These are phyloP conservation scores for Nicotiana tomentosiformis DNA, from an alignment of 257 asterid species.

Conservation along the genomic window DNA sequence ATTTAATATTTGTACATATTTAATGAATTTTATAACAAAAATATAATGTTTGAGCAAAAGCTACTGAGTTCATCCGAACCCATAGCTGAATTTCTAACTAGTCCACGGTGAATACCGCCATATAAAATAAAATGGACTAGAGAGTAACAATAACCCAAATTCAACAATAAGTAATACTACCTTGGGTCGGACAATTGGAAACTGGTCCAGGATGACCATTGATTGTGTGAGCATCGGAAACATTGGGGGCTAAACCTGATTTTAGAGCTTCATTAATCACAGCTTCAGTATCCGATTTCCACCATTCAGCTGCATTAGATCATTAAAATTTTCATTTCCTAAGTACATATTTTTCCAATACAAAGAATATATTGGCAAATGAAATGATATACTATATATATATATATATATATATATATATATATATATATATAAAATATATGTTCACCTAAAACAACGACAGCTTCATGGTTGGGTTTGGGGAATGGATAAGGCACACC, in stretches of 20 bases:
- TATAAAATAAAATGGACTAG: not conserved
- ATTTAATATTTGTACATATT: too few species aligned
- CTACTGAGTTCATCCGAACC: too few species aligned
- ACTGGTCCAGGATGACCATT: conserved; percentile 71
- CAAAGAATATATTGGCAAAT: too few species aligned
- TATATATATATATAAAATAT: too few species aligned
- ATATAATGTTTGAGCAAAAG: too few species aligned
- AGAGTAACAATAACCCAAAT: rapidly evolving
- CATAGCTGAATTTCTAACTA: too few species aligned
- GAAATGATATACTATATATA: too few species aligned
- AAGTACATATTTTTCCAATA: not conserved
- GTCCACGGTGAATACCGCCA: not conserved
- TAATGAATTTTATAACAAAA: too few species aligned
- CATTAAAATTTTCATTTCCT: not conserved
- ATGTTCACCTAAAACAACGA: conserved; percentile 52
- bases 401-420: too few species aligned
- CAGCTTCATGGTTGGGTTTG: conserved; percentile 70
- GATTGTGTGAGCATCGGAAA: conserved; percentile 90
- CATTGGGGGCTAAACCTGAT: conserved; percentile 80
- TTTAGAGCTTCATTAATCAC: conserved; percentile 64
- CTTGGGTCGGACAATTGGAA: conserved; percentile 48
- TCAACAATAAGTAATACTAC: conserved; percentile 12
- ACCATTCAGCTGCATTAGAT: conserved; percentile 69
- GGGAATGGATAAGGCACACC: conserved; percentile 91
- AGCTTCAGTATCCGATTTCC: conserved; percentile 89